Percentiles rank a stretch among this genome's conserved stretches.
Conservation (phyloP, 805 yeast species). For the Ogataea nonfermentans region DNA sequence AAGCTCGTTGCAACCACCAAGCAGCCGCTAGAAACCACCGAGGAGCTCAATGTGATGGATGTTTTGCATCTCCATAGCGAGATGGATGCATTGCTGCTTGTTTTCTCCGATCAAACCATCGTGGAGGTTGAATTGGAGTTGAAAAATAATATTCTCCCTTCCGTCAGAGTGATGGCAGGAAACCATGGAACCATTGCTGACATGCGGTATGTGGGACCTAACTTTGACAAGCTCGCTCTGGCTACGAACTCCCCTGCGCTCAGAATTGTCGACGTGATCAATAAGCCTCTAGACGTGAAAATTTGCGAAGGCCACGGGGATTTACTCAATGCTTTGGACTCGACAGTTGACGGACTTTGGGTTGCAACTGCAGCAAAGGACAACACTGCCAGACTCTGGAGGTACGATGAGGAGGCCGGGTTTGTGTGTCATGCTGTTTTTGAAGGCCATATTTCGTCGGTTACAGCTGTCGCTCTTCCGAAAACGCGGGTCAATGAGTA, state of each 20-base stretch:
- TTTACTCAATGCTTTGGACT: conserved; percentile 75
- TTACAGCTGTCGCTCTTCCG: conserved; percentile 79
- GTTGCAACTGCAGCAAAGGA: conserved; percentile 91
- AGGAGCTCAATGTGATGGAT: conserved; percentile 71
- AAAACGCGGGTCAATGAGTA: conserved; percentile 40
- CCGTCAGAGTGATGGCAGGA: conserved; percentile 69
- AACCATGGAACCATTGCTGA: conserved; percentile 96
- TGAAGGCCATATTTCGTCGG: conserved; percentile 84
- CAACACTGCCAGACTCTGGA: conserved; percentile 82
- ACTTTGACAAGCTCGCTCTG: conserved; percentile 58
- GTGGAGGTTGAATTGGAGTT: conserved; percentile 31
- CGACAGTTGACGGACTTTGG: conserved; percentile 81
- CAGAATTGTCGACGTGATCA: conserved; percentile 65
- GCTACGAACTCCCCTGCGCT: conserved; percentile 94
- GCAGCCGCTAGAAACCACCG: conserved; percentile 56
- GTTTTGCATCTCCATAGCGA: conserved; percentile 36
- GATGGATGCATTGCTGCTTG: conserved; percentile 44
- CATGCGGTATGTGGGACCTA: conserved; percentile 71
- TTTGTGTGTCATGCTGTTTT: conserved; percentile 58
- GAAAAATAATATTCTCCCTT: conserved; percentile 37
- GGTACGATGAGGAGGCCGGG: conserved; percentile 43
- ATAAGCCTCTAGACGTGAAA: conserved; percentile 55
- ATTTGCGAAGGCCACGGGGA: conserved; percentile 83
- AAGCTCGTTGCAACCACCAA: conserved; percentile 42
- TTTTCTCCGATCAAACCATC: conserved; percentile 84